Evolutionary conservation across 2,329 filamentous ascomycete genomes (phyloP).

Genomic region (Trichophyton schoenleinii): DNA sequence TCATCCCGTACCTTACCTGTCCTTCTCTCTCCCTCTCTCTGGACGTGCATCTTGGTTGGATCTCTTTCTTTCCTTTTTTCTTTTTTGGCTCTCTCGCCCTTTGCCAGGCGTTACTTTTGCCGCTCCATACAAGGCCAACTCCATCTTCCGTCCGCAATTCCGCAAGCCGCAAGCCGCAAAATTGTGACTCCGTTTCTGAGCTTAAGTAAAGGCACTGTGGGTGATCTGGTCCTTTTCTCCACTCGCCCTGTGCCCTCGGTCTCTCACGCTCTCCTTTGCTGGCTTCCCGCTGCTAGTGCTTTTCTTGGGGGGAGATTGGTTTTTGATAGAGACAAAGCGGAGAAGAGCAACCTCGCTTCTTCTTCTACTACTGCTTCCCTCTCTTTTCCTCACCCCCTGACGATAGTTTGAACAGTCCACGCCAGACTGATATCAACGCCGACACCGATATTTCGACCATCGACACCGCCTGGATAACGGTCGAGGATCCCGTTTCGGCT

Average conservation of each 20-base stretch:
- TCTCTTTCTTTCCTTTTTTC: not conserved
- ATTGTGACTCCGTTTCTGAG: constrained; percentile 1
- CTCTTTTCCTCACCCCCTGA: no score
- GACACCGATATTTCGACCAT: not conserved
- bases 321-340: not conserved
- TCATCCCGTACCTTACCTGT: not conserved
- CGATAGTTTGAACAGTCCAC: no score
- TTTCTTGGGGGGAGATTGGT: not conserved
- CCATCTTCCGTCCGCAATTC: constrained; percentile 2
- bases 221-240: not conserved
- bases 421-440: not conserved
- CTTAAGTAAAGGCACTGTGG: not conserved
- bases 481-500: not conserved
- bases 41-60: not conserved
- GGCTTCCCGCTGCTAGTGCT: not conserved
- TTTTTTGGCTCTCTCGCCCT: not conserved
- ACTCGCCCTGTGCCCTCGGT: not conserved
- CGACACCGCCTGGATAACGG: no score
- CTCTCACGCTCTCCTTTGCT: not conserved
- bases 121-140: not conserved
- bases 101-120: not conserved
- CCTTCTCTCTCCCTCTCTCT: no score
- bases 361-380: not conserved
- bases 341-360: not conserved
- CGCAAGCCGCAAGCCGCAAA: constrained; percentile 3